phyloP scores from a whole-genome alignment of 805 yeast genomes.

The Middelhovenomyces tepae region DNA sequence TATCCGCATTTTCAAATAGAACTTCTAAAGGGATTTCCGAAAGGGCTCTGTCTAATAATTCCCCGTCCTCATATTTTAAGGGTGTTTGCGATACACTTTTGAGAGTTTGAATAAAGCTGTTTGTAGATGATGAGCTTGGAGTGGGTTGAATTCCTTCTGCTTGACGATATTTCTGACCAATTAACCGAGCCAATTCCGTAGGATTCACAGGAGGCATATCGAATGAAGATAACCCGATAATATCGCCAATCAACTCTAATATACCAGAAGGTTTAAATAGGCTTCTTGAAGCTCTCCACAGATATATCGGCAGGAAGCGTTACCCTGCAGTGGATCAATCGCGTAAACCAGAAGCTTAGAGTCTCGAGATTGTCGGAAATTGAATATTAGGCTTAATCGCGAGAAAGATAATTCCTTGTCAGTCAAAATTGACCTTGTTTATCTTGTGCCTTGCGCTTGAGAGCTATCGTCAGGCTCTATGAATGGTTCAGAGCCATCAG shows the following conservation, averaged over 20 bases:
- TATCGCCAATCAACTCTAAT: slow-evolving; percentile 4
- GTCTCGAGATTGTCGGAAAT: slow-evolving; percentile 1
- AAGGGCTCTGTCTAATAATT: slow-evolving; percentile 46
- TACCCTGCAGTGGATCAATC: slow-evolving; percentile 1
- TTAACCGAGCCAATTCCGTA: slow-evolving; percentile 6
- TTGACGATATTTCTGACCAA: slow-evolving; percentile 8
- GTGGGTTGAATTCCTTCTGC: not conserved
- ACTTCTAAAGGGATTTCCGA: slow-evolving; percentile 50
- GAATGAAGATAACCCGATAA: slow-evolving; percentile 1
- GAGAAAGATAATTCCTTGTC: no score
- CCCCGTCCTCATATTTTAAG: slow-evolving; percentile 34
- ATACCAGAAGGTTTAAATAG: slow-evolving; percentile 7
- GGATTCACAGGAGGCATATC: slow-evolving; percentile 2
- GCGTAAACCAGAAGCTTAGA: slow-evolving; percentile 1
- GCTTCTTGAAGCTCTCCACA: slow-evolving; percentile 3
- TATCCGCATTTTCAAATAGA: slow-evolving; percentile 55
- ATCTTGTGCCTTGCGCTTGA: no score
- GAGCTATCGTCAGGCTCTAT: no score
- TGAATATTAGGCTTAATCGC: no score
- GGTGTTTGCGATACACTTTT: slow-evolving; percentile 17
- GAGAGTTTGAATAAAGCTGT: slow-evolving; percentile 8
- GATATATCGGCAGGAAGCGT: not conserved
- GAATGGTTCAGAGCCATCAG: no score
- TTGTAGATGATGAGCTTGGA: slow-evolving; percentile 1
- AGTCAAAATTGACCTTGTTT: no score